These are phyloP conservation scores for Escallonia herrerae DNA, from an alignment of 129 eudicot species.

Conservation along the genomic window DNA sequence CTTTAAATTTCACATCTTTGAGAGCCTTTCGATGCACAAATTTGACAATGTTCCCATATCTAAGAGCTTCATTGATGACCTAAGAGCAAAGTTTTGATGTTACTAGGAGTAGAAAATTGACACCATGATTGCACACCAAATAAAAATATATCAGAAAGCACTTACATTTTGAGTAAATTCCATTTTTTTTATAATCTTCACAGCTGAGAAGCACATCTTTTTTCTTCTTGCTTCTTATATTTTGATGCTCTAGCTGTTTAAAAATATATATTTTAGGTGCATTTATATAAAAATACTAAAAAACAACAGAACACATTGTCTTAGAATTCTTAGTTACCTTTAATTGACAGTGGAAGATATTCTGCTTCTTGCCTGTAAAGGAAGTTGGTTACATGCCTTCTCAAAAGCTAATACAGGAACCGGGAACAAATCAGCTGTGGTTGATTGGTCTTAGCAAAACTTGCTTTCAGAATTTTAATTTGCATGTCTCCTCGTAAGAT, in stretches of 20 bases:
- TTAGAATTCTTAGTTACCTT: constrained; percentile 31
- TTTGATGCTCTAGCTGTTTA: constrained; percentile 58
- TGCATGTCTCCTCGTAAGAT: too few relatives aligned
- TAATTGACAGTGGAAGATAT: constrained; percentile 67
- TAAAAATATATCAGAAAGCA: not conserved
- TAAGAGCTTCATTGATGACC: constrained; percentile 82
- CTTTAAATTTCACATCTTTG: constrained; percentile 64
- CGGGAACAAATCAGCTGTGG: too few relatives aligned
- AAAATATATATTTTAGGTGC: not conserved
- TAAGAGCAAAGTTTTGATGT: constrained; percentile 14
- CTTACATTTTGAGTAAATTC: constrained; percentile 70
- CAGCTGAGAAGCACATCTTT: constrained; percentile 47
- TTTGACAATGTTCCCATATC: constrained; percentile 77
- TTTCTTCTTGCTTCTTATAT: constrained; percentile 59
- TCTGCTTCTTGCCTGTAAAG: constrained; percentile 92
- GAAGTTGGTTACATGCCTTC: constrained; percentile 48
- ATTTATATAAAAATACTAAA: not conserved
- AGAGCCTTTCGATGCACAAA: constrained; percentile 88
- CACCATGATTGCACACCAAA: not conserved
- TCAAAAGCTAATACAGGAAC: too few relatives aligned
- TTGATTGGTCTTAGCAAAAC: too few relatives aligned
- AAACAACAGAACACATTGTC: too few relatives aligned
- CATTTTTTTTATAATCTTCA: constrained; percentile 77
- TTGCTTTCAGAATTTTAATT: too few relatives aligned
- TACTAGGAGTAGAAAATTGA: not conserved